A percentile compares a stretch with the other conserved stretches of the same genome.
Evolutionary conservation across 2,329 filamentous ascomycete species (phyloP).

Genomic region (Berkeleyomyces rouxiae): DNA sequence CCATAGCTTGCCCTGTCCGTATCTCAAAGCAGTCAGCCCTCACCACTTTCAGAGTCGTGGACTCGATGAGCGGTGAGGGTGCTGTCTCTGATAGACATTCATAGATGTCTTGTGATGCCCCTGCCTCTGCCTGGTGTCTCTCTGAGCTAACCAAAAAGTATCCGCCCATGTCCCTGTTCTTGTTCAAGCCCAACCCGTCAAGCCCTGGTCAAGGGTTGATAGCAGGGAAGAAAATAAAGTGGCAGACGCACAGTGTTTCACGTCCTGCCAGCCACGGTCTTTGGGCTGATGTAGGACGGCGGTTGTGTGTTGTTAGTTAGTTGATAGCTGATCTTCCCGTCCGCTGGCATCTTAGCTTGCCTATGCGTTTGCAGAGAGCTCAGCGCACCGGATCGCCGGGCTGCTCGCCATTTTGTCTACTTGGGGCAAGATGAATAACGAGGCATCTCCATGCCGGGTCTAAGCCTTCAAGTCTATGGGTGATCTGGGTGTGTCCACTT

Average conservation of each 20-base stretch:
- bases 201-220: background rate
- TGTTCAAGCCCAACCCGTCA: background rate
- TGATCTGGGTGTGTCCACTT: too few species aligned
- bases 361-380: background rate
- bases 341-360: background rate
- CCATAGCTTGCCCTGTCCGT: too few species aligned
- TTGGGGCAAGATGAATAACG: too few species aligned
- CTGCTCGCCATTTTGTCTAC: background rate
- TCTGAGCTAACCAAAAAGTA: too few species aligned
- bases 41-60: background rate
- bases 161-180: background rate
- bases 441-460: too few species aligned
- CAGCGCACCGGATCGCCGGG: background rate
- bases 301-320: background rate
- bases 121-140: too few species aligned
- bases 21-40: background rate
- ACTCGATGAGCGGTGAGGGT: background rate
- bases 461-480: too few species aligned
- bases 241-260: background rate
- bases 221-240: background rate
- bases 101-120: too few species aligned
- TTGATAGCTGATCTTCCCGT: background rate
- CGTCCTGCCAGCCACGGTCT: too few species aligned
- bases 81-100: background rate
- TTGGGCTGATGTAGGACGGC: background rate